Percentiles rank a stretch among this genome's conserved stretches.
These are phyloP conservation scores for Anisodus tanguticus DNA, from an alignment of 257 asterid genomes.

Conservation along the genomic window DNA sequence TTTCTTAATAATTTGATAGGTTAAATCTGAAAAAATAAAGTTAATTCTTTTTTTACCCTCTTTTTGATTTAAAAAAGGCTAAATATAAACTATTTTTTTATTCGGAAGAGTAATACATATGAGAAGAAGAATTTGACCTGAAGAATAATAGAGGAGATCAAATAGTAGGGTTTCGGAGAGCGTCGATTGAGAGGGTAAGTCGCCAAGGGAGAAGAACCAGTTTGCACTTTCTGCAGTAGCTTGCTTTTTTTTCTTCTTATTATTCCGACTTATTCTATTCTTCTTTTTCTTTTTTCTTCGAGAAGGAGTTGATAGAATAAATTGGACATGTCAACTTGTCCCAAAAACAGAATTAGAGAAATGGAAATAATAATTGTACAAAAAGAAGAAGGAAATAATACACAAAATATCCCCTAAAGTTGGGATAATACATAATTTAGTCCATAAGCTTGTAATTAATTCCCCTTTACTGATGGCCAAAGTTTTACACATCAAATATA, in stretches of 20 bases:
- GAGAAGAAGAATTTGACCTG: constrained; percentile 15
- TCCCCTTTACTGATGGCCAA: neutral
- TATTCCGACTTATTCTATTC: constrained; percentile 19
- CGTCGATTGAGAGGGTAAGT: constrained; percentile 18
- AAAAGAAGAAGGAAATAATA: neutral
- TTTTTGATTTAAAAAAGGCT: too few species aligned
- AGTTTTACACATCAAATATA: too few species aligned
- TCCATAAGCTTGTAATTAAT: neutral
- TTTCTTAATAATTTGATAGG: too few species aligned
- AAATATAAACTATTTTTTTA: too few species aligned
- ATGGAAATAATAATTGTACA: neutral
- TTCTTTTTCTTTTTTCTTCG: neutral
- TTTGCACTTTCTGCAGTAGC: neutral
- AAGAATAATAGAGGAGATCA: constrained; percentile 20
- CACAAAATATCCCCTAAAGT: neutral
- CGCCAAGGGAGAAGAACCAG: neutral
- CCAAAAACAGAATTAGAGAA: neutral
- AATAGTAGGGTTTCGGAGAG: neutral
- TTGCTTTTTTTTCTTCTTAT: neutral
- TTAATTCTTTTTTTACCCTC: too few species aligned
- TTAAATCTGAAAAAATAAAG: too few species aligned
- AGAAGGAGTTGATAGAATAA: neutral
- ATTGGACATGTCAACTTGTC: neutral
- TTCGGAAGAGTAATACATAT: neutral
- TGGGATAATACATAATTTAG: neutral